Base-by-base conservation (phyloP, 345 rosid species). In the Angophora floribunda region DNA sequence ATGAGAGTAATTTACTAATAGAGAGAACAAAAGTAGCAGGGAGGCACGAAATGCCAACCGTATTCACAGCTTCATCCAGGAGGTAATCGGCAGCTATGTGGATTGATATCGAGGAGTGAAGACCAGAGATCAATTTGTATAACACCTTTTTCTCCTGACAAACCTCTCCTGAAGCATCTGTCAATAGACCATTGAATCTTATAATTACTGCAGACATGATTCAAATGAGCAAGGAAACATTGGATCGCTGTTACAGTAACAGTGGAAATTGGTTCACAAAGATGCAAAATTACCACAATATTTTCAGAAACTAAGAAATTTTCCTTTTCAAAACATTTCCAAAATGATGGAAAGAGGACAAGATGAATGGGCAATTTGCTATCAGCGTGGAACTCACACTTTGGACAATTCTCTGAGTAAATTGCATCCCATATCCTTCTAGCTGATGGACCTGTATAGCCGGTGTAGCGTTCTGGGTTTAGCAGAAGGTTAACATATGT, bases 401-500 rank as follows among this genome's bases (percentile, higher is more conserved):
- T 95, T 86, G 97, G 98, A 91, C 98, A 97, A 87, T 97, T 97
- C 87, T 96, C 99, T n/a, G 95, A 94, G 90, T 97, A 97, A 79
- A 96, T 89, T 51, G 99, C 96, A 90, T 97, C 99, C 99, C 99
- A 97, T 93, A 97, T 95, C 93, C 99, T 94, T 93, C 98, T 91
- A 90, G 99, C 98, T 36, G 98, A 96, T 45, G 99, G 95, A 86
- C 98, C 99, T 89, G 89, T 90, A 52, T 97, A 96, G 85, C 99
- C 98, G 88, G 98, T 97, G 86, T 94, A 97, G 49, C 97, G 96
- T 87, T 97, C 99, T 47, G 98, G 98, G 92, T 97, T 97, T 91
- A 96, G 88, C 86, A 89, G 96, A 90, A 97, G 96, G 94, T 97
- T 97, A 85, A 97, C 99, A 94, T 96, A 97, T 10, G 97, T 97